Conservation (phyloP, 495 filamentous ascomycete species). For the Penicillium simplicissimum region DNA sequence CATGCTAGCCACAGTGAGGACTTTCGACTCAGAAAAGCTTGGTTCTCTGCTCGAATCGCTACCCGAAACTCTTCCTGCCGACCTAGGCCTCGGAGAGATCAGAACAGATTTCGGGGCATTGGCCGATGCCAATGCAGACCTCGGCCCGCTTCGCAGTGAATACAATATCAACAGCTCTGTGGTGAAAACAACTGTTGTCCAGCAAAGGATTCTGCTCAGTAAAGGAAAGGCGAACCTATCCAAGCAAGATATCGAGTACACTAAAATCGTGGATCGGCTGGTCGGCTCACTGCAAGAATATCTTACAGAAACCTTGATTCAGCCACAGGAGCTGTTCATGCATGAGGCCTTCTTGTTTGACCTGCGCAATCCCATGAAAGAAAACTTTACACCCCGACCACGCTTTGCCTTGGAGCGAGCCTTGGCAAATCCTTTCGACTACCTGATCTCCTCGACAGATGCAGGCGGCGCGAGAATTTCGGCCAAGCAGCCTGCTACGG, state of each 20-base stretch:
- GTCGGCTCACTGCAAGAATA: constrained; percentile 53
- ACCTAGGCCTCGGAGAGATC: constrained; percentile 25
- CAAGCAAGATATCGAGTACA: constrained; percentile 73
- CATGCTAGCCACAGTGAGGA: constrained; percentile 52
- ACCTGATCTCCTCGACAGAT: constrained; percentile 67
- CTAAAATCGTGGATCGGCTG: constrained; percentile 68
- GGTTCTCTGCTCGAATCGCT: constrained; percentile 22
- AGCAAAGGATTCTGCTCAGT: constrained; percentile 83
- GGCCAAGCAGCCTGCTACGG: constrained; percentile 70
- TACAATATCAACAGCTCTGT: constrained; percentile 70
- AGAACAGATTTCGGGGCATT: constrained; percentile 36
- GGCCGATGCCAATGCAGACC: constrained; percentile 38
- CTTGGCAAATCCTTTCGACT: constrained; percentile 78
- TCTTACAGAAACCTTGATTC: constrained; percentile 53
- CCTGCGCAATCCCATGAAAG: constrained; percentile 72
- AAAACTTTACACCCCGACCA: constrained; percentile 78
- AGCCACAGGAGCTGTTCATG: constrained; percentile 65
- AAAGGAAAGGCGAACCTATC: constrained; percentile 75
- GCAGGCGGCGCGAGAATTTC: constrained; percentile 40
- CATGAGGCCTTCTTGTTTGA: constrained; percentile 87
- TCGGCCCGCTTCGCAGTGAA: constrained; percentile 65
- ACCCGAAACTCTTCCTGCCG: constrained; percentile 18
- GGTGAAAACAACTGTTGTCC: constrained; percentile 79
- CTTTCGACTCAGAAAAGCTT: constrained; percentile 47
- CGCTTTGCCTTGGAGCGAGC: constrained; percentile 80